Evolutionary conservation across 192 early-diverging fungal genomes (phyloP), one percentile per base, ranked within the genome.

Genomic region (Dispira parvispora): DNA sequence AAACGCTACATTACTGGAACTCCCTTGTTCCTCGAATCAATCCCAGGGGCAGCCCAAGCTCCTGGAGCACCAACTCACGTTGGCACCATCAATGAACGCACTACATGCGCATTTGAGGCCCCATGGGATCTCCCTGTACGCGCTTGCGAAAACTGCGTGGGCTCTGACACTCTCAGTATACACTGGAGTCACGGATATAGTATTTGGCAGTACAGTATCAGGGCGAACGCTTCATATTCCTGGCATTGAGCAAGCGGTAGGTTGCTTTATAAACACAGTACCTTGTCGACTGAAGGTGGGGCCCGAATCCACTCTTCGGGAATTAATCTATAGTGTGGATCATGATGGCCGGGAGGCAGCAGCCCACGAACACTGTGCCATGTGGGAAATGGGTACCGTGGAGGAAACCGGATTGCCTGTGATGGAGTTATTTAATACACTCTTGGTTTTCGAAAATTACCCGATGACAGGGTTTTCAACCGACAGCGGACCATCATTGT

Each of bases 371-470:
- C 50, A 52, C 18, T 52, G 18, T 26, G 21, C 20, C 50, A 9
- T 52, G 50, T 26, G 26, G 50, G 50, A 52, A 20, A 52, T 52
- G 20, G 50, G 0, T 0, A 20, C 20, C 26, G 20, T 9, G 18
- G n/a, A 20, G 18, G 13, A n/a, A 26, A 20, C 18, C 1, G 50
- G 26, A 26, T 18, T 26, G 10, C 11, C 50, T 52, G 10, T 11
- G 8, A 3, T 26, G 26, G 21, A 20, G 10, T n/a, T 52, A 26
- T 52, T 52, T 26, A 52, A 52, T 26, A 52, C 50, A 18, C 50
- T 52, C 21, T n/a, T 52, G 13, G 50, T 52, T 11, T 52, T 25
- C 26, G 50, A 52, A 52, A 52, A 52, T n/a, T 52, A 52, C 50
- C 50, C 50, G 1, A 52, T 25, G 26, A 52, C 50, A n/a, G 18